Base-by-base conservation (phyloP, 1,284 basidiomycete species). In the Ustilago sp. region DNA sequence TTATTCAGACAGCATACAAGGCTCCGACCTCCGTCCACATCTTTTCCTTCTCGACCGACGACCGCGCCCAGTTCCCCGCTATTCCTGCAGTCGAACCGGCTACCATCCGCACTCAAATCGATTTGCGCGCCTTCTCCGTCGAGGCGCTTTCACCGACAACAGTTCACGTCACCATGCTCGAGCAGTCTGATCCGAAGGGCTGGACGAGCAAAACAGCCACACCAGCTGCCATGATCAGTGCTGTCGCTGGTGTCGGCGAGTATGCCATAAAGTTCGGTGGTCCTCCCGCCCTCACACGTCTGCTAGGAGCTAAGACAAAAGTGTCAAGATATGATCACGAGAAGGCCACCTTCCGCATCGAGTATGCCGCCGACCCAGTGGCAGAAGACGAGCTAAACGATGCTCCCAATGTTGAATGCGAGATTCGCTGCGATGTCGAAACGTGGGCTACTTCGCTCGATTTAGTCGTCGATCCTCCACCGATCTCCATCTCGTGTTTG, bases 171-270 rank as follows among this genome's bases (percentile, higher is more conserved):
- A 98, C 95, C 0, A 88, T 99, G 2, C 90, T 99, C 4, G 97
- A 99, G 85, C 97, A 99, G 87, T 95, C 93, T 13, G 95, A 98
- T 86, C 95, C 95, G 2, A 94, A 97, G 84, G 95, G 95, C 56
- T 98, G 96, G 96, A 92, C 94, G 7, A 94, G 94, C 87, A 99
- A 98, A 87, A 91, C 93, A 0, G 93, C 93, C 17, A 95, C 95
- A 43, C 95, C 95, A 0, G 91, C 92, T 41, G 92, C 94, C 80
- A 96, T 99, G 90, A 77, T 87, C 5, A 61, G 77, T 19, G 83
- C 91, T 2, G 88, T 98, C 1, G 93, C 95, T 0, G 94, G 94
- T 8, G 91, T 95, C 3, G 95, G 95, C 45, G 95, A 97, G 77
- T 96, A 93, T 84, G 93, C 83, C 17, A 95, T 99, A 88, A 95